Evolutionary conservation across 83 land plant genomes (phyloP).

Genomic region (Picea mariana): DNA sequence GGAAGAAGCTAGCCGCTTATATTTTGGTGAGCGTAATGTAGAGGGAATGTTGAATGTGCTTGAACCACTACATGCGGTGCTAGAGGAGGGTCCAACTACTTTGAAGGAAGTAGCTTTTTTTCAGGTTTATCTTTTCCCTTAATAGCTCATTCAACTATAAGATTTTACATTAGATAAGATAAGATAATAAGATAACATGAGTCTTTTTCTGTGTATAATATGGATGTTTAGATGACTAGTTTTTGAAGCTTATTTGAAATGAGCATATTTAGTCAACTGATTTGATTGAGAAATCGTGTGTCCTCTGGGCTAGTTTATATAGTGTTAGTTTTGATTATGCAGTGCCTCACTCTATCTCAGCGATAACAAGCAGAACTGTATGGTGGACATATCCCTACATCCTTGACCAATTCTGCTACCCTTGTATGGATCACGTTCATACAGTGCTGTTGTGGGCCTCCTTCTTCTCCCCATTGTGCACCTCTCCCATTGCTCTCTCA

Average conservation of each 20-base stretch:
- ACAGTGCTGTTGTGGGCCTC: too few species aligned
- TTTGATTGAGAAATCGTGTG: background rate
- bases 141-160: too few species aligned
- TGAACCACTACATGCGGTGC: conserved; percentile 85
- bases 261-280: background rate
- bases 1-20: conserved; percentile 99
- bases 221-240: background rate
- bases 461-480: too few species aligned
- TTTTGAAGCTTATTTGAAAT: background rate
- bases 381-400: too few species aligned
- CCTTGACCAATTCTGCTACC: too few species aligned
- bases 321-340: background rate
- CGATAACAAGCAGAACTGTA: too few species aligned
- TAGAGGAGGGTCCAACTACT: conserved; percentile 89
- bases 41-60: conserved; percentile 94
- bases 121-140: conserved; percentile 44
- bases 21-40: conserved; percentile 95
- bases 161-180: too few species aligned
- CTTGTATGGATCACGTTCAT: too few species aligned
- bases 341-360: too few species aligned
- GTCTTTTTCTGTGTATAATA: background rate
- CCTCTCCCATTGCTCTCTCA: too few species aligned
- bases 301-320: background rate
- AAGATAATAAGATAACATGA: background rate
- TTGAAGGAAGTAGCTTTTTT: conserved; percentile 78